Percentiles rank a stretch among this genome's conserved stretches.
phyloP scores from a whole-genome alignment of 345 rosid genomes.

The Nephelium lappaceum region DNA sequence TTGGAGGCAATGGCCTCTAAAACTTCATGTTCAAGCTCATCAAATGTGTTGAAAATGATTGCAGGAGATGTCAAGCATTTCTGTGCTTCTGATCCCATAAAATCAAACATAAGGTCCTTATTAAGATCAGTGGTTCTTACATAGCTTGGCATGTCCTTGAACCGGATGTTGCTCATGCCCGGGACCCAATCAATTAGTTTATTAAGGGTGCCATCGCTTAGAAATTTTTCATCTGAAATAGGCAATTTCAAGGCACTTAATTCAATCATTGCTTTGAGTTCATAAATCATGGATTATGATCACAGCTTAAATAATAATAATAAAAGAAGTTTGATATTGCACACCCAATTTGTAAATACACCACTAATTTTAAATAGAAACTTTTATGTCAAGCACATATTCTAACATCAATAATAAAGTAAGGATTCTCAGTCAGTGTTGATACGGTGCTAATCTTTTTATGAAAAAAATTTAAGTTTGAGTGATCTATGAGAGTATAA shows the following conservation, averaged over 20 bases:
- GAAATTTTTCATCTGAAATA: constrained; percentile 25
- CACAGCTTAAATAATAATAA: too few relatives aligned
- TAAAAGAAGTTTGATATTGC: too few relatives aligned
- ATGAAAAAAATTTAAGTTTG: too few relatives aligned
- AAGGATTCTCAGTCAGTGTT: too few relatives aligned
- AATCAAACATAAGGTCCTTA: constrained; percentile 28
- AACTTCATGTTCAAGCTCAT: constrained; percentile 22
- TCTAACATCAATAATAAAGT: too few relatives aligned
- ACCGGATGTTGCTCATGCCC: constrained; percentile 29
- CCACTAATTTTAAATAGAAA: too few relatives aligned
- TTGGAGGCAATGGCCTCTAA: constrained; percentile 17
- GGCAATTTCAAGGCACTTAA: not conserved
- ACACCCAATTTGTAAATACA: too few relatives aligned
- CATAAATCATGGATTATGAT: not conserved
- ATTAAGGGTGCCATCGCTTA: constrained; percentile 31
- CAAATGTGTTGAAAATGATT: constrained; percentile 32
- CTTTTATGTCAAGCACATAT: too few relatives aligned
- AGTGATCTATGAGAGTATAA: too few relatives aligned
- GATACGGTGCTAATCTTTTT: too few relatives aligned
- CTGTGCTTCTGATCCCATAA: constrained; percentile 18
- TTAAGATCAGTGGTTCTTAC: constrained; percentile 25
- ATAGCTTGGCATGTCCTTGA: constrained; percentile 32
- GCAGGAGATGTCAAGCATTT: constrained; percentile 22
- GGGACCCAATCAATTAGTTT: constrained; percentile 29
- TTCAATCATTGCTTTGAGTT: not conserved